Evolutionary conservation across 106 monocot genomes (phyloP).

Genomic region (Phalaenopsis equestris): DNA sequence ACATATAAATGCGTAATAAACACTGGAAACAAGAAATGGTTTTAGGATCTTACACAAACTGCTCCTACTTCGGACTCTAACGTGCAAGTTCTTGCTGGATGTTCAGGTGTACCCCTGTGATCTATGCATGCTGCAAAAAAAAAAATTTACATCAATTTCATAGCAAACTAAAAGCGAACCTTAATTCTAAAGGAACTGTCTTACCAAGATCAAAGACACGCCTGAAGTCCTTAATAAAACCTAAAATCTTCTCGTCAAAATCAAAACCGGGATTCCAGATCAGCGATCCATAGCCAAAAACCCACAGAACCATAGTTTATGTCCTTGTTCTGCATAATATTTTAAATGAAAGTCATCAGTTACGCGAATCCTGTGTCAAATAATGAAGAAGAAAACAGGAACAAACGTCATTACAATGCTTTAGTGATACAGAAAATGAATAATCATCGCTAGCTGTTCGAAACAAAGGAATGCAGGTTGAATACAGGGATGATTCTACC

Average conservation of each 20-base stretch:
- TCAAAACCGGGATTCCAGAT: slow-evolving; percentile 91
- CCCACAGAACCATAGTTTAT: slow-evolving; percentile 73
- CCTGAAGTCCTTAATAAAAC: slow-evolving; percentile 76
- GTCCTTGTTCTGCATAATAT: background rate
- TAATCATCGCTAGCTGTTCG: background rate
- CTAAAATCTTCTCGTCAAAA: slow-evolving; percentile 73
- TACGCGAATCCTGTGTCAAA: background rate
- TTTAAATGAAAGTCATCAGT: background rate
- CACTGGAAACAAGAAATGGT: too few relatives aligned
- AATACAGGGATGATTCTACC: background rate
- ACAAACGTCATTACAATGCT: background rate
- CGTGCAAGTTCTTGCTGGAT: slow-evolving; percentile 60
- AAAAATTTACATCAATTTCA: background rate
- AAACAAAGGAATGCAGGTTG: background rate
- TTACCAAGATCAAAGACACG: slow-evolving; percentile 82
- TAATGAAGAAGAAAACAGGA: background rate
- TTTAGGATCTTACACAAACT: slow-evolving; percentile 35
- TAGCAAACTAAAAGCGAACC: background rate
- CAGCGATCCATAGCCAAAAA: slow-evolving; percentile 85
- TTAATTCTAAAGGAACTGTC: background rate
- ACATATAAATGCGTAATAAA: background rate
- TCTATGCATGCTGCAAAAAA: slow-evolving; percentile 49
- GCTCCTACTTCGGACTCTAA: slow-evolving; percentile 38
- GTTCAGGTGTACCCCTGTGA: slow-evolving; percentile 63
- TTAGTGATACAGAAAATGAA: background rate